Percentiles rank a stretch among this genome's conserved stretches.
phyloP scores from a whole-genome alignment of 306 rosid species.

The Cercis canadensis region DNA sequence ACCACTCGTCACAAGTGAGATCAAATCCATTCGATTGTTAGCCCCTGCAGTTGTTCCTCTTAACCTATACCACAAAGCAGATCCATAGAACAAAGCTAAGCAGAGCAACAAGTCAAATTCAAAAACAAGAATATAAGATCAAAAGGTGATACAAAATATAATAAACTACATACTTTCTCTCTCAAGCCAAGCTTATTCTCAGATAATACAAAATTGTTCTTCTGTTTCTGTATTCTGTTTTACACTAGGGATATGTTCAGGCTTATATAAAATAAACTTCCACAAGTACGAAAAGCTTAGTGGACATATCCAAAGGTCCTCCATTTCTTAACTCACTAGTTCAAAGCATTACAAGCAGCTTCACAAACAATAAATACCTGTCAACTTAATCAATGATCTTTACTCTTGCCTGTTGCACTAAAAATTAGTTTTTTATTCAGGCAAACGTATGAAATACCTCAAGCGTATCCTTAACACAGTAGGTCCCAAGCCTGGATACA shows the following conservation, averaged over 20 bases:
- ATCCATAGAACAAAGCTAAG: constrained; percentile 18
- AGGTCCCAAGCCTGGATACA: constrained; percentile 88
- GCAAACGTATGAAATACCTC: constrained; percentile 58
- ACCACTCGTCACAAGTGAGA: constrained; percentile 92
- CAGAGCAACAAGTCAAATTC: constrained; percentile 1
- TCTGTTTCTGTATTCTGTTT: constrained; percentile 26
- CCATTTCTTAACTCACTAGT: background rate
- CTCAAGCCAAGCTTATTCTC: constrained; percentile 11
- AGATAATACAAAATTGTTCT: constrained; percentile 1
- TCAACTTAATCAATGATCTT: background rate
- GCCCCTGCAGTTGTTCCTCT: constrained; percentile 87
- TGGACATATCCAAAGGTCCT: constrained; percentile 5
- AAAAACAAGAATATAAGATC: background rate
- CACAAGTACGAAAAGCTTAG: background rate
- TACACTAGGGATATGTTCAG: background rate
- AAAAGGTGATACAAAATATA: background rate
- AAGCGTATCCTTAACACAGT: constrained; percentile 91
- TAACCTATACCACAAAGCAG: constrained; percentile 54
- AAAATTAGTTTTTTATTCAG: background rate
- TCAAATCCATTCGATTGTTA: constrained; percentile 90
- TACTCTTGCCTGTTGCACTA: background rate
- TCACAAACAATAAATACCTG: background rate
- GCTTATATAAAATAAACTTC: constrained; percentile 22
- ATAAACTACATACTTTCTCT: constrained; percentile 8
- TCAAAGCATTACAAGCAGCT: constrained; percentile 29